Evolutionary conservation across 805 yeast genomes (phyloP), one percentile per base, ranked within the genome.

Genomic region (Zygotorulaspora sp.): DNA sequence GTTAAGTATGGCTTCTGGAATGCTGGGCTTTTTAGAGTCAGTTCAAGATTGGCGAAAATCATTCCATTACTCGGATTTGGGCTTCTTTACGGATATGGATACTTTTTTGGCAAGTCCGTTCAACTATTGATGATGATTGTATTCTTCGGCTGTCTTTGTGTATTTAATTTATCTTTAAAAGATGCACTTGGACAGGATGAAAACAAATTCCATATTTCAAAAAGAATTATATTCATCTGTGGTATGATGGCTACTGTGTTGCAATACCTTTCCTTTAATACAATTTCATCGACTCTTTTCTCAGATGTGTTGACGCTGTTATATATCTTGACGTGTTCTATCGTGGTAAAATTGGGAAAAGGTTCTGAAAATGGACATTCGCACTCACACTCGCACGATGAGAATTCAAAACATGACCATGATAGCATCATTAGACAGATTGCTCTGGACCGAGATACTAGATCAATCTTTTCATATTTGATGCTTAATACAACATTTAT

Each of bases 401-500:
- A 25, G 16, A 22, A 10, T 13, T 11, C 18, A 11, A 19, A 18
- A 10, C 24, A 30, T 14, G 28, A 23, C 17, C 25, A 37, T 18
- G 35, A 38, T 20, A 42, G 44, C 32, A 44, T 53, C 8, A 45
- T 63, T 25, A 41, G 44, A 17, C 70, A 70, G 44, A 49, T 72
- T 30, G 65, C 71, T 26, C 50, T 57, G 25, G 70, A 82, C 40
- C 68, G 71, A 33, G 96, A 88, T 47, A 88, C 97, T 0, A 71
- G 83, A 44, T 87, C 95, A 9, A 92, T 92, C 20, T 89, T 92
- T 62, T 81, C 86, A 40, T 92, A 90, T 53, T 64, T 92, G 32
- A 61, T 90, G 46, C 70, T 92, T 43, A 92, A 92, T 62, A 78
- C 95, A 9, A 75, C 92, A 2, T 92, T 92, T 64, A 92, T 92